Conservation (phyloP, 2,329 filamentous ascomycete species). For the Passalora sequoiae region DNA sequence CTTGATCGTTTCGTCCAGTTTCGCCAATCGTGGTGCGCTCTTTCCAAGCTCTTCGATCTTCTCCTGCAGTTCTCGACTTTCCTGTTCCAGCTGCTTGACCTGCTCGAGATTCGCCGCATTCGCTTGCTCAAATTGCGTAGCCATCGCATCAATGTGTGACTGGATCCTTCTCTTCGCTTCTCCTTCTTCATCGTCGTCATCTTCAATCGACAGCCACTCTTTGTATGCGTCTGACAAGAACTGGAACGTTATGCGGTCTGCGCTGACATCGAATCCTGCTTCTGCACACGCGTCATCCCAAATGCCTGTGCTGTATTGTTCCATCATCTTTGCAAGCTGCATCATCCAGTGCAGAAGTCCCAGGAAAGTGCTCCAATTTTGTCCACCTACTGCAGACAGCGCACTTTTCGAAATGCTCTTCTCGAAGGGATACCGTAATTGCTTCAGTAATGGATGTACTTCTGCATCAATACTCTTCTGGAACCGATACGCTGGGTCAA, state of each 20-base stretch:
- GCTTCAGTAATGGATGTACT: constrained; percentile 85
- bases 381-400: constrained; percentile 87
- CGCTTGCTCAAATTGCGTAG: constrained; percentile 73
- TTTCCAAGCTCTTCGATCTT: constrained; percentile 90
- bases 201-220: constrained; percentile 83
- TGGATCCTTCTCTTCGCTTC: constrained; percentile 71
- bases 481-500: constrained; percentile 90
- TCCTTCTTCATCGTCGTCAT: constrained; percentile 75
- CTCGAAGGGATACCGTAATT: constrained; percentile 90
- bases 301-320: constrained; percentile 68
- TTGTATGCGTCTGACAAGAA: constrained; percentile 86
- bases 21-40: constrained; percentile 73
- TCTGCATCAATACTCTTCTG: constrained; percentile 94
- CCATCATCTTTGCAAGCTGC: constrained; percentile 91
- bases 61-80: constrained; percentile 72
- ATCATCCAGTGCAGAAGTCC: constrained; percentile 98
- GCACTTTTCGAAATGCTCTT: constrained; percentile 95
- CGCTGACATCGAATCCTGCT: constrained; percentile 77
- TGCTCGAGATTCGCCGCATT: constrained; percentile 83
- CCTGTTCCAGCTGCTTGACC: constrained; percentile 76
- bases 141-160: constrained; percentile 85
- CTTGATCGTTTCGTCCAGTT: constrained; percentile 82
- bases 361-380: constrained; percentile 94
- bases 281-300: constrained; percentile 91
- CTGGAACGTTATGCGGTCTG: constrained; percentile 89